Evolutionary conservation across 2,329 filamentous ascomycete species (phyloP).

Genomic region (Paecilomyces niveus): DNA sequence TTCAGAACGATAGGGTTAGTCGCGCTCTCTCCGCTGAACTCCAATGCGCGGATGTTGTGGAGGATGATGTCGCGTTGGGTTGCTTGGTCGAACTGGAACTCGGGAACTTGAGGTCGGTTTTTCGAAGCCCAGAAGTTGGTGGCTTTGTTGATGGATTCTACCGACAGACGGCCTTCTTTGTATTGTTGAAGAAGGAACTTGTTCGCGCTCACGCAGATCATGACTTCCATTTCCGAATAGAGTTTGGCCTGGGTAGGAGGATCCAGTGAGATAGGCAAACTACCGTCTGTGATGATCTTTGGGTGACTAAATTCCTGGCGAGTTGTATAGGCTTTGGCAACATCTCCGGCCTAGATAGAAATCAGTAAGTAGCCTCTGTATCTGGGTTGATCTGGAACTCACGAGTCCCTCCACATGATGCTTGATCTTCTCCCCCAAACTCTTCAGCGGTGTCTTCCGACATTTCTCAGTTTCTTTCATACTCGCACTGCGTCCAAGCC

Average conservation of each 20-base stretch:
- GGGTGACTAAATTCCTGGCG: conserved; percentile 3
- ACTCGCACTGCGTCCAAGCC: conserved; percentile 29
- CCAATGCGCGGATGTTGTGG: conserved; percentile 38
- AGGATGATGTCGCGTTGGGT: conserved; percentile 44
- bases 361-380: conserved; percentile 1
- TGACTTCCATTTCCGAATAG: conserved; percentile 40
- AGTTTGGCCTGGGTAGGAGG: conserved; percentile 35
- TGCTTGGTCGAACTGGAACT: conserved; percentile 47
- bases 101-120: conserved; percentile 41
- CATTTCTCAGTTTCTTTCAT: conserved; percentile 20
- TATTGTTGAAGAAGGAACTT: conserved; percentile 38
- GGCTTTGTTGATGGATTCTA: conserved; percentile 32
- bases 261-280: conserved; percentile 32
- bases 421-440: conserved; percentile 32
- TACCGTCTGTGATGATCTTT: conserved; percentile 15
- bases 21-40: conserved; percentile 38
- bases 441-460: conserved; percentile 24
- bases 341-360: conserved; percentile 16
- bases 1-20: conserved; percentile 32
- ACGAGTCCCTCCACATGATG: conserved; percentile 31
- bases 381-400: conserved; percentile 8
- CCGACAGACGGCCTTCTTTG: conserved; percentile 29
- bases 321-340: conserved; percentile 14
- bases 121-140: conserved; percentile 37
- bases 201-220: conserved; percentile 40